phyloP scores from a whole-genome alignment of 2,329 filamentous ascomycete species.

The Fonsecaea nubica region DNA sequence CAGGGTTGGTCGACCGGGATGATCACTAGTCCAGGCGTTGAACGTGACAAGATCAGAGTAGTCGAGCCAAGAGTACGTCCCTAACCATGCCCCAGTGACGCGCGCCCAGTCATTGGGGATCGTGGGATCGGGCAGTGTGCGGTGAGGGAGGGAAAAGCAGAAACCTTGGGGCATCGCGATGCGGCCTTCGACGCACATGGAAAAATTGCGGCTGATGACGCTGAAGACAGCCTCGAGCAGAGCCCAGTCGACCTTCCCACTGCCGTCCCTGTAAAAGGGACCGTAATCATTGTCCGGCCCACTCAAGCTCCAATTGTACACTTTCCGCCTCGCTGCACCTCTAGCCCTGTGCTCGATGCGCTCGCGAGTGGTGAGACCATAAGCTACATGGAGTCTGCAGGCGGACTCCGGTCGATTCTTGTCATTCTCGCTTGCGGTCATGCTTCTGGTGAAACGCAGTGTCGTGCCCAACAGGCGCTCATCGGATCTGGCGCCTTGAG shows the following conservation, averaged over 20 bases:
- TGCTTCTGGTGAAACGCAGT: conserved; percentile 29
- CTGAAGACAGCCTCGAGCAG: conserved; percentile 37
- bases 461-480: conserved; percentile 18
- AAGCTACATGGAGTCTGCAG: conserved; percentile 38
- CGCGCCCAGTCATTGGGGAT: conserved; percentile 39
- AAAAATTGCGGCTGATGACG: conserved; percentile 37
- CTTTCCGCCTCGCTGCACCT: conserved; percentile 34
- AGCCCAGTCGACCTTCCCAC: conserved; percentile 37
- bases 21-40: conserved; percentile 26
- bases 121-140: conserved; percentile 33
- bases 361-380: conserved; percentile 37
- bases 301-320: conserved; percentile 38
- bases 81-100: conserved; percentile 37
- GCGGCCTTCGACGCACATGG: conserved; percentile 27
- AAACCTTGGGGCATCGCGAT: conserved; percentile 38
- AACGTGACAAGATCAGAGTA: conserved; percentile 37
- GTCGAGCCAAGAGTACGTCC: conserved; percentile 40
- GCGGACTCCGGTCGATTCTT: conserved; percentile 32
- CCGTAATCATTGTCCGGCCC: conserved; percentile 37
- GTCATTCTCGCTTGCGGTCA: conserved; percentile 22
- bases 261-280: conserved; percentile 37
- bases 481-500: conserved; percentile 8
- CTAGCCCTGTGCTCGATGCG: conserved; percentile 28
- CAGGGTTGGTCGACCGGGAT: conserved; percentile 26
- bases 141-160: conserved; percentile 38